Evolutionary conservation across 2,329 filamentous ascomycete genomes (phyloP).

Genomic region (Aspergillus carbonarius): DNA sequence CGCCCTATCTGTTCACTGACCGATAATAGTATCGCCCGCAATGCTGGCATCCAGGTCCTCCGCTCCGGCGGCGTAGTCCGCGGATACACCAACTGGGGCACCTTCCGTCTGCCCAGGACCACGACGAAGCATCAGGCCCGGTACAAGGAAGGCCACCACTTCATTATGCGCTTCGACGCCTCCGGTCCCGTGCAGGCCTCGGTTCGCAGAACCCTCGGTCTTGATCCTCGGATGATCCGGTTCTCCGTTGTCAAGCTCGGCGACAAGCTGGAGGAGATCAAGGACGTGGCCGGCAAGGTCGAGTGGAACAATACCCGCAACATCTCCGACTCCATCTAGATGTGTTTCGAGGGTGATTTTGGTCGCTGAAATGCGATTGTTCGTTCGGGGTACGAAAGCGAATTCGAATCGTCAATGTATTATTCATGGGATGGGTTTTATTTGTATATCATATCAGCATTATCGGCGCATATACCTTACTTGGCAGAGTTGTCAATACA

Average conservation of each 20-base stretch:
- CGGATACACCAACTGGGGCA: slow-evolving; percentile 92
- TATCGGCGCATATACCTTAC: slow-evolving; percentile 29
- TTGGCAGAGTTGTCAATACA: slow-evolving; percentile 4
- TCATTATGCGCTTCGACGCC: slow-evolving; percentile 94
- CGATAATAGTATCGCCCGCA: slow-evolving; percentile 73
- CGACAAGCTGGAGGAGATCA: slow-evolving; percentile 61
- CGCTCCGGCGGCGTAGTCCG: slow-evolving; percentile 83
- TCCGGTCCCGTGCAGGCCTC: slow-evolving; percentile 71
- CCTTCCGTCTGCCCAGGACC: slow-evolving; percentile 80
- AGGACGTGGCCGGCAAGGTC: slow-evolving; percentile 56
- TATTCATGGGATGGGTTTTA: slow-evolving; percentile 23
- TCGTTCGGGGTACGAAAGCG: slow-evolving; percentile 2
- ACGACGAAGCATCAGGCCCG: slow-evolving; percentile 77
- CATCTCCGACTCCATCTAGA: slow-evolving; percentile 28
- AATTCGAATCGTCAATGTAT: slow-evolving; percentile 26
- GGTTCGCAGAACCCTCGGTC: slow-evolving; percentile 70
- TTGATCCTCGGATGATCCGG: slow-evolving; percentile 89
- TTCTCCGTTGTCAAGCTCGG: slow-evolving; percentile 86
- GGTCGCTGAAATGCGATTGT: slow-evolving; percentile 6
- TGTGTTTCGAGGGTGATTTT: slow-evolving; percentile 1
- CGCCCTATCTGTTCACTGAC: background rate
- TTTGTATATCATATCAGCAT: slow-evolving; percentile 30
- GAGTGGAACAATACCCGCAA: slow-evolving; percentile 49
- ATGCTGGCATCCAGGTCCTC: slow-evolving; percentile 79
- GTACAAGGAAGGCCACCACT: slow-evolving; percentile 89